Evolutionary conservation across 257 asterid genomes (phyloP).

Genomic region (Nicotiana tomentosiformis): DNA sequence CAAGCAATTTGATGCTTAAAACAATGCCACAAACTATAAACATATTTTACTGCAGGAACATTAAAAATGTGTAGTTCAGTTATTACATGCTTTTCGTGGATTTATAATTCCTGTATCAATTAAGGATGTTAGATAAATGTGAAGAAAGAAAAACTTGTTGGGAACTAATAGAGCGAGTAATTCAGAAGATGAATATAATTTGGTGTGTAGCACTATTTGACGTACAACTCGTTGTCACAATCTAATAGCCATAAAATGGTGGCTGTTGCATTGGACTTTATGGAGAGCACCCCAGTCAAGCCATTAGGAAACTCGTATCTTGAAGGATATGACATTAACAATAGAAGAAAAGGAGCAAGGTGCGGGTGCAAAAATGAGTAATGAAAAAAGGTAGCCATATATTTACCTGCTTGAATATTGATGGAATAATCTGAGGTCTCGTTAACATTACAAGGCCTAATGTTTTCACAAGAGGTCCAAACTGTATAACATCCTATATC

Average conservation of each 20-base stretch:
- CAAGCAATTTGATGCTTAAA: not conserved
- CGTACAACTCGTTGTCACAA: too few species aligned
- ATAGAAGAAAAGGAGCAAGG: not conserved
- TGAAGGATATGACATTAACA: not conserved
- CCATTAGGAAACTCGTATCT: not conserved
- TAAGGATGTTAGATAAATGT: not conserved
- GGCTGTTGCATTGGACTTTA: not conserved
- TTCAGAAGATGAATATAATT: not conserved
- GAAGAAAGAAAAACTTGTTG: not conserved
- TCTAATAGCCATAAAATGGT: not conserved
- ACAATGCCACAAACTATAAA: not conserved
- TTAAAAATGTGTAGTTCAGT: too few species aligned
- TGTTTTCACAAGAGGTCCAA: slow-evolving; percentile 87
- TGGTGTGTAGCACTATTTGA: too few species aligned
- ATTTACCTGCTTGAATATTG: slow-evolving; percentile 78
- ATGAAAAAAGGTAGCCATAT: not conserved
- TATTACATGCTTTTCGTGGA: not conserved
- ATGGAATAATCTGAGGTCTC: slow-evolving; percentile 66
- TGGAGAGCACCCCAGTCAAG: not conserved
- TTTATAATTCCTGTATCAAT: not conserved
- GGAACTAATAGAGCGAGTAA: not conserved
- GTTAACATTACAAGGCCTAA: slow-evolving; percentile 75
- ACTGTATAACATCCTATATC: slow-evolving; percentile 86
- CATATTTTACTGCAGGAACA: not conserved
- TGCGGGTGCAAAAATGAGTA: not conserved